phyloP scores from a whole-genome alignment of 2,329 filamentous ascomycete genomes.

The Cladosporium sp. region DNA sequence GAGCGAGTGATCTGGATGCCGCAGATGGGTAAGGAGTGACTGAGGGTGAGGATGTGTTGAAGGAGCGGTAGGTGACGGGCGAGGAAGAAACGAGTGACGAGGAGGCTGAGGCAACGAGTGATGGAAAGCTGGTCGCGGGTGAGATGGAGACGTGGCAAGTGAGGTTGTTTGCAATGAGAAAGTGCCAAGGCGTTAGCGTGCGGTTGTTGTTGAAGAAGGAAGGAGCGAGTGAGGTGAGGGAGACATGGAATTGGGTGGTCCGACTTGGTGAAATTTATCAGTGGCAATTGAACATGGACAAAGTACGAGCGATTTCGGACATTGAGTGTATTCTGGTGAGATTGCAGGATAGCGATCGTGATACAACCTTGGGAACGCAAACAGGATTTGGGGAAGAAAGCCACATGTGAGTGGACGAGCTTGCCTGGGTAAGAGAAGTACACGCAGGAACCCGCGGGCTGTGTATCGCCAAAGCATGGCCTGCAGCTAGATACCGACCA shows the following conservation, averaged over 20 bases:
- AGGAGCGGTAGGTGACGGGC: conserved; percentile 7
- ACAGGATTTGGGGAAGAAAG: neutral
- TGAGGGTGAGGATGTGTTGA: conserved; percentile 20
- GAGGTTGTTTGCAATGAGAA: neutral
- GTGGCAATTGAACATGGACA: too few species aligned
- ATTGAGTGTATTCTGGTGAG: neutral
- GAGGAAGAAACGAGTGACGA: conserved; percentile 8
- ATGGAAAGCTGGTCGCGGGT: neutral
- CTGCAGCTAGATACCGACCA: too few species aligned
- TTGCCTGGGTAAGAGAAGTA: neutral
- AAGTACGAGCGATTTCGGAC: too few species aligned
- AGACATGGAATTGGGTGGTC: too few species aligned
- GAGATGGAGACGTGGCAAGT: neutral
- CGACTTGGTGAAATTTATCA: too few species aligned
- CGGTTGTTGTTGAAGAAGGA: neutral
- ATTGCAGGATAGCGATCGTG: conserved; percentile 2
- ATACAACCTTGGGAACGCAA: neutral
- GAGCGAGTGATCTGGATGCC: conserved; percentile 4
- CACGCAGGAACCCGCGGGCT: too few species aligned
- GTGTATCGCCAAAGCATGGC: too few species aligned
- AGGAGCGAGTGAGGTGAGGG: neutral
- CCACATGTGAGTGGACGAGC: neutral
- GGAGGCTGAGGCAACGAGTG: conserved; percentile 13
- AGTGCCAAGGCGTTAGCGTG: neutral
- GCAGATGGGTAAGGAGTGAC: conserved; percentile 25